A percentile compares a stretch with the other conserved stretches of the same genome.
These are phyloP conservation scores for Panicum miliaceum DNA, from an alignment of 176 grass and related monocot genomes.

Conservation along the genomic window DNA sequence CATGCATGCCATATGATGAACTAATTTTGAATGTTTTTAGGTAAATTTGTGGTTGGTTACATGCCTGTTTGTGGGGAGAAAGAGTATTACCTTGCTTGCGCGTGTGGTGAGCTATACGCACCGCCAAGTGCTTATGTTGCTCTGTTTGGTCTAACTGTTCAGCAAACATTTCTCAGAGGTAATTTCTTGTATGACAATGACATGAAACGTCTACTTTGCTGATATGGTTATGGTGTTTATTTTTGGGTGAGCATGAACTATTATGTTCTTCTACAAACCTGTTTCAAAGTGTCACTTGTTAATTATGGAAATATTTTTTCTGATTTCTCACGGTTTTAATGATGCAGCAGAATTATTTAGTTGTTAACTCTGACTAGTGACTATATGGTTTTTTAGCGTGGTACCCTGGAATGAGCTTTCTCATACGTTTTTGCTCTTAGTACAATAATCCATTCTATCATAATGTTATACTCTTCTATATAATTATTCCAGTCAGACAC, in stretches of 20 bases:
- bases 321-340: conserved; percentile 15
- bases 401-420: conserved; percentile 2
- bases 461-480: not conserved
- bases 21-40: conserved; percentile 52
- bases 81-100: conserved; percentile 93
- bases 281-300: conserved; percentile 26
- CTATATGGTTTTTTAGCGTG: not conserved
- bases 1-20: conserved; percentile 4
- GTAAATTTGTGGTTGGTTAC: conserved; percentile 94
- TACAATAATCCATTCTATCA: conserved; percentile 11
- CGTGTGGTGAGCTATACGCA: conserved; percentile 82
- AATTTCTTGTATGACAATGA: conserved; percentile 31
- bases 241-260: conserved; percentile 4
- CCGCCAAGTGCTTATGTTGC: conserved; percentile 94
- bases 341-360: not conserved
- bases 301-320: not conserved
- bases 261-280: not conserved
- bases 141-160: conserved; percentile 85
- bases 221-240: conserved; percentile 15
- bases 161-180: conserved; percentile 89
- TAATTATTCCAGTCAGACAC: not conserved
- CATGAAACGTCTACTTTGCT: conserved; percentile 10
- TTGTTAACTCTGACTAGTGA: not conserved
- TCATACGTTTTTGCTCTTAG: not conserved
- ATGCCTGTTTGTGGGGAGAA: conserved; percentile 94